These are phyloP conservation scores for Solanum aculeatissimum DNA, from an alignment of 305 asterid species.

Conservation along the genomic window DNA sequence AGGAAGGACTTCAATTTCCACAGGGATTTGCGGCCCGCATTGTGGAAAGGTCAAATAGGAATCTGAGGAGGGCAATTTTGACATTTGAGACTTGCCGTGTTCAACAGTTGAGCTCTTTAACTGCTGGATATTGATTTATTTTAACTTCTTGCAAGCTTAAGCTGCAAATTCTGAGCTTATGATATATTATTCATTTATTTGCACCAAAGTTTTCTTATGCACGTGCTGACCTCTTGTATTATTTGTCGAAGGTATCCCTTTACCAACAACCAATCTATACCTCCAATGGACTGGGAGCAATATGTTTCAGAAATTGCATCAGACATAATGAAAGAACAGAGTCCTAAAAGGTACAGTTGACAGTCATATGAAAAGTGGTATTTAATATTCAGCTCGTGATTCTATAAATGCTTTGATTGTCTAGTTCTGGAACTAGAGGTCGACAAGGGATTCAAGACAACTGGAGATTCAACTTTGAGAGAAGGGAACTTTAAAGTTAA, in stretches of 20 bases:
- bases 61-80: slow-evolving; percentile 87
- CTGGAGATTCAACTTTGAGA: background rate
- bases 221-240: slow-evolving; percentile 2
- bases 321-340: slow-evolving; percentile 90
- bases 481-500: background rate
- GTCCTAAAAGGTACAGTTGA: slow-evolving; percentile 77
- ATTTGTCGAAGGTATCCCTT: slow-evolving; percentile 70
- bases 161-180: slow-evolving; percentile 1
- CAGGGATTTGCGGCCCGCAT: slow-evolving; percentile 69
- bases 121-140: background rate
- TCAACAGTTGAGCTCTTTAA: slow-evolving; percentile 61
- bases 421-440: background rate
- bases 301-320: slow-evolving; percentile 82
- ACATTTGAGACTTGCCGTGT: slow-evolving; percentile 90
- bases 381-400: background rate
- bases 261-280: slow-evolving; percentile 56
- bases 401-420: background rate
- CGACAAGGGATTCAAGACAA: background rate
- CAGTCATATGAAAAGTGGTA: background rate
- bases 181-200: background rate
- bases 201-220: background rate
- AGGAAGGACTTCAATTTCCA: slow-evolving; percentile 81
- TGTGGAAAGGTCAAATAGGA: slow-evolving; percentile 79
- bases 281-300: slow-evolving; percentile 98
- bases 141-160: background rate